Base-by-base conservation (phyloP, 495 filamentous ascomycete species). In the Neurospora africana region DNA sequence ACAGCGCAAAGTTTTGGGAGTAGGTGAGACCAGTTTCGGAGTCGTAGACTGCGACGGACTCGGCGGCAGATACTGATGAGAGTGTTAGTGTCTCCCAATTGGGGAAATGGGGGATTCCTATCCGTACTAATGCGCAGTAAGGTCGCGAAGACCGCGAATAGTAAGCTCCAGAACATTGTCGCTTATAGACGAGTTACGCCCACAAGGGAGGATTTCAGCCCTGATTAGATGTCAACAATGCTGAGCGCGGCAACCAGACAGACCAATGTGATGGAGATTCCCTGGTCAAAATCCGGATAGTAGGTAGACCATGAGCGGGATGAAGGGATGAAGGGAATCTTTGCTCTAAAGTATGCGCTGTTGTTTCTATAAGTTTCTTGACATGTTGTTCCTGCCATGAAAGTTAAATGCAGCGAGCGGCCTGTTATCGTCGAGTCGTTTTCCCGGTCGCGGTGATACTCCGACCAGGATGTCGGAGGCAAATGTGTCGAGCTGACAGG, bases 11-110 rank as follows among this genome's bases (percentile, higher is more conserved):
- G 70, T 78, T 80, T 72, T 84, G 76, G 19, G 83, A 80, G 76
- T 86, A 87, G 3, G 81, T 80, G 69, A 87, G 83, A 44, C 85
- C 85, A 0, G 85, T 87, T 70, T 86, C 84, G 15, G 81, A 71
- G 67, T 87, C 85, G 76, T 81, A 81, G 11, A 82, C 70, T 30
- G 76, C 69, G 21, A 76, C 75, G 21, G 76, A 77, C 21, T 78
- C 79, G 70, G 78, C 78, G 17, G 69, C 72, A 30, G 70, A 74
- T 75, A 37, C 35, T 6, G 3, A 2, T 17, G 17, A 35, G 74
- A 21, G n/a, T 27, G 23, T 78, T 17, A 78, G 75, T 43, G 69
- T 40, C 40, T 19, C 40, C 39, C 9, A 10, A 5, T 21, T 47
- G n/a, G n/a, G 43, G 43, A 10, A 9, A 10, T 15, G 4, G 13